Evolutionary conservation across 257 asterid genomes (phyloP), one percentile per base, ranked within the genome.

Genomic region (Catharanthus roseus): DNA sequence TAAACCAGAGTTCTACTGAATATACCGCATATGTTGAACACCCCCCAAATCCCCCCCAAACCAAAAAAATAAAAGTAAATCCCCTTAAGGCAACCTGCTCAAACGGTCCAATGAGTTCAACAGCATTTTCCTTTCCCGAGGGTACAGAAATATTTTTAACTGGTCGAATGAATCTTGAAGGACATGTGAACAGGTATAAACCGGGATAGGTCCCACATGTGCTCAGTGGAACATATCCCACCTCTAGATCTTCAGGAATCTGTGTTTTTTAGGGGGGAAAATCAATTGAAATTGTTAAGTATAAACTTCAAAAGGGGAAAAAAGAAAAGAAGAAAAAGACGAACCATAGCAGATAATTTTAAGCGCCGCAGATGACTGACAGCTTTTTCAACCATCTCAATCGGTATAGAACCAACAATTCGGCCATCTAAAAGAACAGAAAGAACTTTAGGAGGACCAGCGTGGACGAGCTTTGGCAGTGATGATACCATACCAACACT

Each of bases 211-310:
- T 90, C 66, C 97, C 98, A 50, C 92, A 86, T 86, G 86, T 84
- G 88, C 97, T 93, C 78, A 89, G 78, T 73, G 98, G 98, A 82
- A 93, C 74, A 82, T 86, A 86, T 61, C 98, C 98, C 85, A 93
- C 95, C 88, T 93, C 98, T 74, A 93, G 96, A 82, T 93, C 98
- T 70, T 87, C 83, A 56, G 97, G 98, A 77, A 93, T 89, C 98
- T 93, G 88, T 23, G 58, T 64, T 53, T n/a, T 54, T 29, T 49
- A 62, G 69, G 70, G 77, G 70, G 68, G 50, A 44, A 26, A 31
- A 42, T 64, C 24, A 53, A 0, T 26, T 10, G 5, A 26, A 12
- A 47, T 1, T 13, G n/a, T 26, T 19, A 49, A 45, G 4, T 18
- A 33, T n/a, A 33, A 28, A 23, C 4, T 23, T 51, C 18, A 49